Conservation (phyloP, 2,329 filamentous ascomycete species). For the Ascochyta clinopodiicola region DNA sequence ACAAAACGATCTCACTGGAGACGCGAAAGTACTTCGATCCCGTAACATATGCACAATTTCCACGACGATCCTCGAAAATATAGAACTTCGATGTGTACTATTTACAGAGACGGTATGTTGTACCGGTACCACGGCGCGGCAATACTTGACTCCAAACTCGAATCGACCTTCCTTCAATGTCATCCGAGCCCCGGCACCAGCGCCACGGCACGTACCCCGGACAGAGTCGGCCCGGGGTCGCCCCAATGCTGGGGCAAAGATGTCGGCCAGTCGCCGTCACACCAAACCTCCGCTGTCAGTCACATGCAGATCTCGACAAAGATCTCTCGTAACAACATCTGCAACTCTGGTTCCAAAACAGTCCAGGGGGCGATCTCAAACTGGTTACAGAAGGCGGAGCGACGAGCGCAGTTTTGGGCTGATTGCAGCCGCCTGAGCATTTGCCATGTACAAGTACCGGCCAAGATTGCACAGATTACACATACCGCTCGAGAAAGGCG, state of each 20-base stretch:
- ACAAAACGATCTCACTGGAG: neutral
- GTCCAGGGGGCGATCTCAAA: neutral
- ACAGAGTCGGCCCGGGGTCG: conserved; percentile 26
- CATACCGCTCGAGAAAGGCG: conserved; percentile 1
- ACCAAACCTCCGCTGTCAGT: conserved; percentile 19
- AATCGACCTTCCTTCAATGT: neutral
- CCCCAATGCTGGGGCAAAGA: conserved; percentile 11
- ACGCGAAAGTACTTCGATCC: neutral
- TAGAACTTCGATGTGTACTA: neutral
- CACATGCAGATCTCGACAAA: conserved; percentile 31
- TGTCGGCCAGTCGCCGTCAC: conserved; percentile 13
- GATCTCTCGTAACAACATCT: conserved; percentile 34
- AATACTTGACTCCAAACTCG: neutral
- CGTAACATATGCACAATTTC: neutral
- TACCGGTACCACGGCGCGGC: neutral
- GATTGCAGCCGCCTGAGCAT: neutral
- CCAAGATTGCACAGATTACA: conserved; percentile 6
- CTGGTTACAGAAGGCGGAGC: conserved; percentile 16
- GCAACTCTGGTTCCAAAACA: conserved; percentile 11
- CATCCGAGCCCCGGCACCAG: neutral
- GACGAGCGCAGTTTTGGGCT: conserved; percentile 7
- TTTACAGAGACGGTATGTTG: neutral
- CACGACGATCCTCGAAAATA: neutral
- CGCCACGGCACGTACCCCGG: conserved; percentile 15
- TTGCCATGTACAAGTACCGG: neutral